Base-by-base conservation (phyloP, 257 asterid genomes). In the Solanum appendiculatum region DNA sequence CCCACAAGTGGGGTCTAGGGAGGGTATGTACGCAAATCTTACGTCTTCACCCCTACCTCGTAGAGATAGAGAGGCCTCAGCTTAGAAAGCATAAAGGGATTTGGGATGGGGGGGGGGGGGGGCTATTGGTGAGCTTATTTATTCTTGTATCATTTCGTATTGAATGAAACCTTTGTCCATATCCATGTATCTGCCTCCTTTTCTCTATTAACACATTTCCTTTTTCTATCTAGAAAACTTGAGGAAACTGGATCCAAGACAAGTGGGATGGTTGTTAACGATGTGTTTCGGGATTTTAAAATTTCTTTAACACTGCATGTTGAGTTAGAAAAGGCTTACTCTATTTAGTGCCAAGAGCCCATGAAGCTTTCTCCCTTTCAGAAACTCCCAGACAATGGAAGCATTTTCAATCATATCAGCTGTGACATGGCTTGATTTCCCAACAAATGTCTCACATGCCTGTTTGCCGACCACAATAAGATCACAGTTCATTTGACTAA, bases 321-420 rank as follows among this genome's bases (percentile, higher is more conserved):
- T 77, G 64, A 86, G 13, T 56, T 64, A 64, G 27, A 74, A 85
- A 58, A 89, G 48, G 82, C 96, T 63, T 93, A 97, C 98, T 89
- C 94, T 94, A 89, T 97, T 98, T 82, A 95, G 89, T 87, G 98
- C 98, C 98, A 94, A 88, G 66, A 97, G 93, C 88, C 98, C 99
- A 0, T 98, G 98, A 93, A 97, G 98, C 83, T 90, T 93, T 91
- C 97, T 91, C 89, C 98, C 97, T 92, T 94, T 93, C 84, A 97
- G 98, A 95, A 90, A 93, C 89, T 93, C 95, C 98, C 98, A 97
- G 58, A 92, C 93, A 90, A 93, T 93, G 9, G 94, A 93, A 87
- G 94, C 98, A 88, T 90, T 91, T 87, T 87, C 89, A 40, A 94
- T 87, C 88, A 93, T 46, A 72, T 54, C 92, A 74, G 86, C 86